A percentile compares a stretch with the other conserved stretches of the same genome.
Evolutionary conservation across 805 yeast genomes (phyloP).

Genomic region (Monosporozyma aquatica): DNA sequence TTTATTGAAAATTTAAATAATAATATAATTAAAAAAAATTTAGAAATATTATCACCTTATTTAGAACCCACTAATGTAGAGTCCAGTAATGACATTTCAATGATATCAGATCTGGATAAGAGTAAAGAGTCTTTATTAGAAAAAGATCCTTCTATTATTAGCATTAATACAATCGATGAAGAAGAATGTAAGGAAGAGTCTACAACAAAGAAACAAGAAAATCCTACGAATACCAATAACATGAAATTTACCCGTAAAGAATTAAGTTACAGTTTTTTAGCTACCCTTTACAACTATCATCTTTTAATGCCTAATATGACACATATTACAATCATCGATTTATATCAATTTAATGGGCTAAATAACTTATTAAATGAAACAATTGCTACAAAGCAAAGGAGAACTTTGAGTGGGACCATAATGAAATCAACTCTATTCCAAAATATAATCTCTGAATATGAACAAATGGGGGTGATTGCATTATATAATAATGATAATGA

Average conservation of each 20-base stretch:
- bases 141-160: no score
- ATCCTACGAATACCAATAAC: no score
- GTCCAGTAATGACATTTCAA: background rate
- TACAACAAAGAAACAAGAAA: no score
- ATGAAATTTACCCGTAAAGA: background rate
- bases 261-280: background rate
- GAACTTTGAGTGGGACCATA: background rate
- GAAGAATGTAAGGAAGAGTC: no score
- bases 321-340: background rate
- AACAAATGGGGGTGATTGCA: background rate
- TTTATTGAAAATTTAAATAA: conserved; percentile 17
- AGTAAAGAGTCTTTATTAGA: no score
- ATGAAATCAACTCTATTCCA: background rate
- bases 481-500: background rate
- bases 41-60: conserved; percentile 17
- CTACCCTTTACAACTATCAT: background rate
- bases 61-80: background rate
- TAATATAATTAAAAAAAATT: conserved; percentile 12
- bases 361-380: background rate
- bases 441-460: background rate
- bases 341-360: background rate
- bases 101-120: background rate
- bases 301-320: background rate
- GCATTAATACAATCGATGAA: no score
- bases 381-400: background rate